phyloP scores from a whole-genome alignment of 345 rosid species.

The Melastoma malabathricum region DNA sequence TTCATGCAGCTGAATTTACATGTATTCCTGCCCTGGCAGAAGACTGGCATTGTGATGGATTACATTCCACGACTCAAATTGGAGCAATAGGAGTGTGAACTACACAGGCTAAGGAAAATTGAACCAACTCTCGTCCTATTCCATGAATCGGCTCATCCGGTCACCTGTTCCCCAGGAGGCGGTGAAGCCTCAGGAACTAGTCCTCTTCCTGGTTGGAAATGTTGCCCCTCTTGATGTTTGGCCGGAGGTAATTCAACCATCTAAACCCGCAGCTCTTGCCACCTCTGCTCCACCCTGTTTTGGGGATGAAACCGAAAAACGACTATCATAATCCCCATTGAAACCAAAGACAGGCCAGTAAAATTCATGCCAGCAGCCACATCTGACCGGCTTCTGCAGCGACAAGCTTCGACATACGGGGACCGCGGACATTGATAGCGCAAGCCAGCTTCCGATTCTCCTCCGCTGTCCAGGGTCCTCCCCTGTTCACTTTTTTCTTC shows the following conservation, averaged over 20 bases:
- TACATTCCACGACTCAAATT: background rate
- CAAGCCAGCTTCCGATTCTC: slow-evolving; percentile 34
- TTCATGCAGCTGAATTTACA: too few relatives aligned
- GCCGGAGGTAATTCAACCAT: slow-evolving; percentile 54
- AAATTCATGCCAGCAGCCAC: background rate
- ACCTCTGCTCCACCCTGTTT: slow-evolving; percentile 31
- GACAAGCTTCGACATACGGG: slow-evolving; percentile 30
- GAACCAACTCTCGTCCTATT: slow-evolving; percentile 21
- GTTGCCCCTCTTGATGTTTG: slow-evolving; percentile 43
- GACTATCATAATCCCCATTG: background rate
- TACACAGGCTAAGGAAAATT: slow-evolving; percentile 1
- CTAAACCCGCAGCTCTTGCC: slow-evolving; percentile 51
- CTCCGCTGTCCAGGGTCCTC: slow-evolving; percentile 31
- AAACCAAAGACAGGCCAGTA: background rate
- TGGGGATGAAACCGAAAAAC: slow-evolving; percentile 18
- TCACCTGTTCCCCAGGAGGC: slow-evolving; percentile 45
- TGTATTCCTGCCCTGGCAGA: too few relatives aligned
- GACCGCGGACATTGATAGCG: slow-evolving; percentile 31
- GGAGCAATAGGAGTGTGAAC: background rate
- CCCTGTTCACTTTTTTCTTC: slow-evolving; percentile 27
- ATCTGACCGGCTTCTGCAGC: slow-evolving; percentile 36
- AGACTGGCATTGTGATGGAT: too few relatives aligned
- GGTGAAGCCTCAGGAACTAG: slow-evolving; percentile 39
- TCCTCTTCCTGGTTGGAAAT: slow-evolving; percentile 51
- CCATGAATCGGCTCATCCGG: slow-evolving; percentile 28